Evolutionary conservation across 768 basidiomycete genomes (phyloP), one percentile per base, ranked within the genome.

Genomic region (Coprinellus micaceus): DNA sequence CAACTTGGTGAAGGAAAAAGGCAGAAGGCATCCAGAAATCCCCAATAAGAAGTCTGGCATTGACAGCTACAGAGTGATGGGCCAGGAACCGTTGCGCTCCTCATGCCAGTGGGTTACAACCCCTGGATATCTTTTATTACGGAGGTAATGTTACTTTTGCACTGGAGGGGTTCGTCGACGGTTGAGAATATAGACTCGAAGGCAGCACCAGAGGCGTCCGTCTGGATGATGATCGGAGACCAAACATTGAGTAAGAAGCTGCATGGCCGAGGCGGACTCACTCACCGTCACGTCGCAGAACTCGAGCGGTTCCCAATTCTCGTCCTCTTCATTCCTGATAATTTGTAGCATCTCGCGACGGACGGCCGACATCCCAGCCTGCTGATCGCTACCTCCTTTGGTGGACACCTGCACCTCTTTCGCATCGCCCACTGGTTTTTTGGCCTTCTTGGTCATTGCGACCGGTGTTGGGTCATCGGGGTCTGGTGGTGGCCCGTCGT

Each of bases 341-440:
- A 79, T 74, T 47, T 81, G 77, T 22, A 94, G 68, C 81, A 94
- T 90, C 61, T 94, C 91, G 63, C 89, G 78, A 49, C 91, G 77
- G 10, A 83, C 82, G 5, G 79, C 67, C 44, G 91, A 89, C 52
- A 92, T 69, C 0, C 88, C 85, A 10, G 74, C 70, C 11, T 66
- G 58, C 59, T 84, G 84, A 55, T 89, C 88, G 49, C 89, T 88
- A 7, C 75, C 67, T 71, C 85, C 89, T 47, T 86, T 79, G 2
- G 86, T 84, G 19, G 88, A 81, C 22, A 91, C 86, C 61, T 90
- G 89, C 12, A 91, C 83, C 67, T 92, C 91, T 63, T 80, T 87
- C 15, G 82, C 79, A 50, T 88, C 86, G n/a, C 71, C 78, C 0
- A 69, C 53, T 0, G 76, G 55, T 63, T 82, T 84, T 67, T 82